Conservation (phyloP, 176 grass and related monocot species). For the Zea luxurians region DNA sequence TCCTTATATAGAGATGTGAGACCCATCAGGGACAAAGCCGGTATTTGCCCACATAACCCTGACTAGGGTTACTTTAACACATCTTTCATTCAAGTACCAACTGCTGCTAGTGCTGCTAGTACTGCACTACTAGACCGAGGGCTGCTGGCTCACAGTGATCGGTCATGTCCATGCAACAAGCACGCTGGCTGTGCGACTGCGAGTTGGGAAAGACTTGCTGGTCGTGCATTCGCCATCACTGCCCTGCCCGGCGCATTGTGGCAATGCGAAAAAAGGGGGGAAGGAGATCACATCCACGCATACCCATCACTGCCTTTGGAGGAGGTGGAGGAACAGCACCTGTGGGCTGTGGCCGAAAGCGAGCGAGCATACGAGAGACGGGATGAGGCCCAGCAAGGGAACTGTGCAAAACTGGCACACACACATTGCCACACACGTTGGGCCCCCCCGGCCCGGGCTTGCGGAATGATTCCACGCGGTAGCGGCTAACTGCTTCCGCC, state of each 20-base stretch:
- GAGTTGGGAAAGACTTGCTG: not conserved
- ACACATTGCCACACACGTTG: not conserved
- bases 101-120: not conserved
- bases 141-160: not conserved
- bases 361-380: not conserved
- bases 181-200: not conserved
- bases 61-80: too few species aligned
- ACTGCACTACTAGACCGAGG: not conserved
- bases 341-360: not conserved
- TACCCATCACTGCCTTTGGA: too few species aligned
- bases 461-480: slow-evolving; percentile 45
- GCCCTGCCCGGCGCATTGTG: not conserved
- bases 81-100: not conserved
- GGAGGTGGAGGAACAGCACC: not conserved
- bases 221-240: not conserved
- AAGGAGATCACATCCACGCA: not conserved
- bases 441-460: not conserved
- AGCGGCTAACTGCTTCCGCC: slow-evolving; percentile 29
- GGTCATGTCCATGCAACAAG: not conserved
- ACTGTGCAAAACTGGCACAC: slow-evolving; percentile 12
- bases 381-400: not conserved
- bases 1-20: too few species aligned
- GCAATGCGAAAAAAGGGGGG: not conserved
- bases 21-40: too few species aligned
- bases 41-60: too few species aligned